Conservation (phyloP, 2,329 filamentous ascomycete genomes). For the Elsinoe batatas region DNA sequence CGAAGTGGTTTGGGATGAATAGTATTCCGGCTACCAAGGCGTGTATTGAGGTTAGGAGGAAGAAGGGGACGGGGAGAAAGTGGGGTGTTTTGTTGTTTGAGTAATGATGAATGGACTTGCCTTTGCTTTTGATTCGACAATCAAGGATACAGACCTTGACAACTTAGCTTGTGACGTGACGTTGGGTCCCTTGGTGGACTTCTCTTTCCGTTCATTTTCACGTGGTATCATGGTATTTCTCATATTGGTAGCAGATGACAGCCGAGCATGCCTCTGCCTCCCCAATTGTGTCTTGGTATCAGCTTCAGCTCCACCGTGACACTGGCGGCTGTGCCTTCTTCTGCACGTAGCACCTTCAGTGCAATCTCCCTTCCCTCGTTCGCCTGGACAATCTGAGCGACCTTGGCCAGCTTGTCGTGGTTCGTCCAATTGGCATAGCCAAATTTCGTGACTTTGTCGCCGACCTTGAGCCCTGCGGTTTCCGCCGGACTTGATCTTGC, state of each 20-base stretch:
- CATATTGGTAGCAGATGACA: slow-evolving; percentile 80
- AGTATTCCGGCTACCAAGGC: slow-evolving; percentile 19
- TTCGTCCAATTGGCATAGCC: slow-evolving; percentile 75
- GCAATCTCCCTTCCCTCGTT: slow-evolving; percentile 68
- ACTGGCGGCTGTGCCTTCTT: slow-evolving; percentile 53
- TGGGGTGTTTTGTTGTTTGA: background rate
- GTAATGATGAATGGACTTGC: background rate
- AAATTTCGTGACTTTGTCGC: slow-evolving; percentile 76
- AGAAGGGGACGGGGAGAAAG: slow-evolving; percentile 8
- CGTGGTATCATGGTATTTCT: slow-evolving; percentile 19
- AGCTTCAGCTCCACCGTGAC: slow-evolving; percentile 56
- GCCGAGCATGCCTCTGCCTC: slow-evolving; percentile 77
- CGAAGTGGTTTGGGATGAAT: slow-evolving; percentile 17
- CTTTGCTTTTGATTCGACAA: background rate
- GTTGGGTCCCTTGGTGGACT: background rate
- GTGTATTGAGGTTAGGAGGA: slow-evolving; percentile 15
- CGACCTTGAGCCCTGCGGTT: slow-evolving; percentile 65
- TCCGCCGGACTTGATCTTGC: slow-evolving; percentile 70
- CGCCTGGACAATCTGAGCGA: slow-evolving; percentile 80
- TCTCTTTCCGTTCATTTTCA: background rate
- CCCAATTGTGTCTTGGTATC: slow-evolving; percentile 73
- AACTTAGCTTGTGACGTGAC: background rate
- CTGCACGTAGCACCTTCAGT: slow-evolving; percentile 55
- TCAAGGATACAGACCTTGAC: background rate
- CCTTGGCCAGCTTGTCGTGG: slow-evolving; percentile 73